These are phyloP conservation scores for Hypoxylon subgilvum DNA, from an alignment of 495 filamentous ascomycete species.

Conservation along the genomic window DNA sequence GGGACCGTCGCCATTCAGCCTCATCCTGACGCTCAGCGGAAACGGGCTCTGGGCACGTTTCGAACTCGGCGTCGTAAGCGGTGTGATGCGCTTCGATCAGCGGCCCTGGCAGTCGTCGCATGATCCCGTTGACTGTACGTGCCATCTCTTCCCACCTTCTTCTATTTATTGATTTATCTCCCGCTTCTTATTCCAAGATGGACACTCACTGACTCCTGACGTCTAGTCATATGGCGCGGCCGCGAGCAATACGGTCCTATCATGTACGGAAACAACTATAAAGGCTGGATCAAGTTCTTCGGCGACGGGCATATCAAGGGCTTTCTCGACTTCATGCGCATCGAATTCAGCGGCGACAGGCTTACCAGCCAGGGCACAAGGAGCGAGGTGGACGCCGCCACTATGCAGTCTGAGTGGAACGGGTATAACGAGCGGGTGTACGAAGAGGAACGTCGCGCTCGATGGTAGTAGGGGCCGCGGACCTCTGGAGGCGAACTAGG, in stretches of 20 bases:
- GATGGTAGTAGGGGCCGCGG: slow-evolving; percentile 12
- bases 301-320: slow-evolving; percentile 41
- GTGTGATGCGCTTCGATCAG: slow-evolving; percentile 37
- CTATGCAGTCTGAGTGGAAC: slow-evolving; percentile 40
- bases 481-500: neutral
- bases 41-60: slow-evolving; percentile 44
- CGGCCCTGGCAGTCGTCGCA: slow-evolving; percentile 41
- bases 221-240: slow-evolving; percentile 41
- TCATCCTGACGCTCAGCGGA: slow-evolving; percentile 45
- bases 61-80: slow-evolving; percentile 39
- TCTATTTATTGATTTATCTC: too few species aligned
- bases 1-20: slow-evolving; percentile 10
- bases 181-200: too few species aligned
- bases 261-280: slow-evolving; percentile 15
- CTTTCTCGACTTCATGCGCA: slow-evolving; percentile 22
- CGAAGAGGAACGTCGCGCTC: slow-evolving; percentile 16
- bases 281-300: slow-evolving; percentile 39
- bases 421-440: slow-evolving; percentile 19
- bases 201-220: too few species aligned
- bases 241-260: slow-evolving; percentile 29
- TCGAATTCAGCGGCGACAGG: slow-evolving; percentile 31
- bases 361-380: slow-evolving; percentile 34
- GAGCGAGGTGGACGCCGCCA: slow-evolving; percentile 40
- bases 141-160: neutral
- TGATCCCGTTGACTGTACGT: slow-evolving; percentile 3